These are phyloP conservation scores for Talaromyces sp. DNA, from an alignment of 2,329 filamentous ascomycete species.

Conservation along the genomic window DNA sequence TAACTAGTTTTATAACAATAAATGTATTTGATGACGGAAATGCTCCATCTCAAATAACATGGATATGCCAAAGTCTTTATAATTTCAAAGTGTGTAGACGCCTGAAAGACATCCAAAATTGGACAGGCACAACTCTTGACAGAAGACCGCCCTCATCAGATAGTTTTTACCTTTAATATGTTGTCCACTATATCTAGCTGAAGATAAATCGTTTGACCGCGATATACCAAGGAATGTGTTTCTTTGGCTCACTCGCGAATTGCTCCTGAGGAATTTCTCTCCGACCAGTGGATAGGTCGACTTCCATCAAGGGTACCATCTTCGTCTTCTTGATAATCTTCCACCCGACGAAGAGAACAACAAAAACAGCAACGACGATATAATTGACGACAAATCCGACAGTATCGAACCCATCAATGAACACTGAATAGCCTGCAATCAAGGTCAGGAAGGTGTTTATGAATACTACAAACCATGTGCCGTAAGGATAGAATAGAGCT, in stretches of 20 bases:
- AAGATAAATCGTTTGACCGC: background rate
- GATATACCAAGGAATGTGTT: background rate
- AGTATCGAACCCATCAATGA: slow-evolving; percentile 48
- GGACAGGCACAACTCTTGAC: background rate
- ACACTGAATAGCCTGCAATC: slow-evolving; percentile 53
- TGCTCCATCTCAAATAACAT: background rate
- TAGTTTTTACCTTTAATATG: background rate
- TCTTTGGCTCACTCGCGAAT: background rate
- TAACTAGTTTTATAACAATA: background rate
- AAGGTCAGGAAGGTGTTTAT: slow-evolving; percentile 51
- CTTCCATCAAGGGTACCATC: background rate
- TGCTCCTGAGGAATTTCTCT: background rate
- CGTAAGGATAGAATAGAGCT: slow-evolving; percentile 51
- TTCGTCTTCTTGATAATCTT: slow-evolving; percentile 40
- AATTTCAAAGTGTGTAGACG: background rate
- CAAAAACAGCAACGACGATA: slow-evolving; percentile 52
- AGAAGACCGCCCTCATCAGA: background rate
- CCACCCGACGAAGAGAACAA: slow-evolving; percentile 45
- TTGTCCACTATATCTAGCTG: background rate
- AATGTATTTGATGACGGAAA: background rate
- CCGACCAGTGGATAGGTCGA: background rate
- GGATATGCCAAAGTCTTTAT: background rate
- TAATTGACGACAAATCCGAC: slow-evolving; percentile 55
- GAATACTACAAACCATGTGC: slow-evolving; percentile 46
- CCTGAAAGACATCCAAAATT: background rate